A percentile compares a stretch with the other conserved stretches of the same genome.
phyloP scores from a whole-genome alignment of 345 rosid species.

The Linum lewisii region DNA sequence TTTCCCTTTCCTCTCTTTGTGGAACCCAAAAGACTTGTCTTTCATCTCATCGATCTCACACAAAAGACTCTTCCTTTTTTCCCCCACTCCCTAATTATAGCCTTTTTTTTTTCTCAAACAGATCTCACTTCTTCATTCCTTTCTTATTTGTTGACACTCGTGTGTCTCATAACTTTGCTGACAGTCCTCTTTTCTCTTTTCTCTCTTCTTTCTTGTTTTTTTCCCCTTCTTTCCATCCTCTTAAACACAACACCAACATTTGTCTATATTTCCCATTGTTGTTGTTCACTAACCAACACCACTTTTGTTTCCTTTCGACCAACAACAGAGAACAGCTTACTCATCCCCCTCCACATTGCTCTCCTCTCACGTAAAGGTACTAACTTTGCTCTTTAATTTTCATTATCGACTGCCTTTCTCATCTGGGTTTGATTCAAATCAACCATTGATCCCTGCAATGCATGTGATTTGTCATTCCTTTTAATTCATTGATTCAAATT shows the following conservation, averaged over 20 bases:
- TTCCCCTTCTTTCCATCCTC: too few relatives aligned
- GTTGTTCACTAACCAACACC: too few relatives aligned
- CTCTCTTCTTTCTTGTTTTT: too few relatives aligned
- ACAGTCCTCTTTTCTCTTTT: too few relatives aligned
- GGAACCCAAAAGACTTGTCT: neutral
- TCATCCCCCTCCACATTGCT: neutral
- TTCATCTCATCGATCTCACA: neutral
- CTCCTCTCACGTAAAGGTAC: neutral
- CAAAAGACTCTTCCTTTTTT: neutral
- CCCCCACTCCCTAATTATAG: neutral
- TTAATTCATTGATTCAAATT: too few relatives aligned
- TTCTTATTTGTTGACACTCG: too few relatives aligned
- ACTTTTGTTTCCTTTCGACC: too few relatives aligned
- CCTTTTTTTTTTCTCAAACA: too few relatives aligned
- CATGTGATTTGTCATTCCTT: neutral
- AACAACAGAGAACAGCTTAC: too few relatives aligned
- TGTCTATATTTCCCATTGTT: too few relatives aligned
- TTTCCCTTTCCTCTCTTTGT: neutral
- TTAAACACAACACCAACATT: neutral
- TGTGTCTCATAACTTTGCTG: too few relatives aligned
- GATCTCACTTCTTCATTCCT: too few relatives aligned
- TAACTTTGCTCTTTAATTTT: neutral
- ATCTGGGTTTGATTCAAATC: neutral
- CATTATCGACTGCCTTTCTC: neutral
- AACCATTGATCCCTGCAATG: neutral